Conservation (phyloP, 176 grass and related monocot species). For the Bolboschoenus planiculmis region DNA sequence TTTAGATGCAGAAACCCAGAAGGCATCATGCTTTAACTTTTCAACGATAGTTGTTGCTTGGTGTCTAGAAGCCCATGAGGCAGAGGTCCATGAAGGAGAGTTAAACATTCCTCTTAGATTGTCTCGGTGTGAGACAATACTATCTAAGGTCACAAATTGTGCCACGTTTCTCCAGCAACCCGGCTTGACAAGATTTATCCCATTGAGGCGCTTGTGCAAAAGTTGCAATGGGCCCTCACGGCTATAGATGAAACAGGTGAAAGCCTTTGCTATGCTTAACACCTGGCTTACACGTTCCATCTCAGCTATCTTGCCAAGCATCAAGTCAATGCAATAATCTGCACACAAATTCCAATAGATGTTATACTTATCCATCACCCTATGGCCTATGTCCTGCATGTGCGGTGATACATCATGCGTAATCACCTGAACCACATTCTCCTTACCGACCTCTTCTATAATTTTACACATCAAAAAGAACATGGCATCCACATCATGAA, state of each 20-base stretch:
- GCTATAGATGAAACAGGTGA: slow-evolving; percentile 65
- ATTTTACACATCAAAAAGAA: slow-evolving; percentile 31
- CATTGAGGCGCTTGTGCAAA: slow-evolving; percentile 27
- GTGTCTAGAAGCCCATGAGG: slow-evolving; percentile 34
- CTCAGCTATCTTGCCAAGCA: slow-evolving; percentile 56
- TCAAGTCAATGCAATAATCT: slow-evolving; percentile 65
- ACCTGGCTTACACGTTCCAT: slow-evolving; percentile 41
- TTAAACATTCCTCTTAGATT: slow-evolving; percentile 48
- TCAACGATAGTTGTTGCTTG: slow-evolving; percentile 26
- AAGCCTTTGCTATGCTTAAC: slow-evolving; percentile 43
- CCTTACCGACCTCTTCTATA: slow-evolving; percentile 53
- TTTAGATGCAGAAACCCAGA: slow-evolving; percentile 55
- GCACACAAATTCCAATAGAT: slow-evolving; percentile 60
- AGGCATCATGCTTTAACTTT: slow-evolving; percentile 32
- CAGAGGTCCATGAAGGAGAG: slow-evolving; percentile 37
- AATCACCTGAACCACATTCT: slow-evolving; percentile 67
- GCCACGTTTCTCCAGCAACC: slow-evolving; percentile 47
- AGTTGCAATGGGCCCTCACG: slow-evolving; percentile 33
- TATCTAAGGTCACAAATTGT: slow-evolving; percentile 51
- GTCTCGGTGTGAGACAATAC: slow-evolving; percentile 40
- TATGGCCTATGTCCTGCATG: slow-evolving; percentile 62
- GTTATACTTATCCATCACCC: slow-evolving; percentile 34
- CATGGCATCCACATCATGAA: slow-evolving; percentile 49
- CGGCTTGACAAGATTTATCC: slow-evolving; percentile 39
- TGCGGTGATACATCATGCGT: slow-evolving; percentile 42